Conservation (phyloP, 805 yeast species). For the Myxozyma neglecta region DNA sequence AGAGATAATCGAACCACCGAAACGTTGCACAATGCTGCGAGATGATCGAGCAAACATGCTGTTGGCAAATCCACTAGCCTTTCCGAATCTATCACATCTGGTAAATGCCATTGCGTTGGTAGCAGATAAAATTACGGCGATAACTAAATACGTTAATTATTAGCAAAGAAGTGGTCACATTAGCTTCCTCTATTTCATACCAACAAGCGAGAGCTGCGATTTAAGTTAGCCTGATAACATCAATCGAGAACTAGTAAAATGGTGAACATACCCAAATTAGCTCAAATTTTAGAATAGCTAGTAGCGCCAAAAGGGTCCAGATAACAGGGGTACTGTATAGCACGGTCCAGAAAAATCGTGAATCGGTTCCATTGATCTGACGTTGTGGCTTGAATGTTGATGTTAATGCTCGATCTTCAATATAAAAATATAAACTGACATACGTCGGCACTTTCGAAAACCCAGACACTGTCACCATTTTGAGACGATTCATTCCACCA, state of each 20-base stretch:
- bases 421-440: slow-evolving; percentile 15
- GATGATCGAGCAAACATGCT: slow-evolving; percentile 54
- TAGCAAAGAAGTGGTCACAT: neutral
- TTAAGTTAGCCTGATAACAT: neutral
- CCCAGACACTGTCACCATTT: slow-evolving; percentile 74
- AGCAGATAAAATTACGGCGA: slow-evolving; percentile 69
- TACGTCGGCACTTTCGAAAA: slow-evolving; percentile 77
- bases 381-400: slow-evolving; percentile 43
- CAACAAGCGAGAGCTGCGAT: slow-evolving; percentile 36
- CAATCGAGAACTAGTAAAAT: neutral
- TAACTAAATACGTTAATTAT: slow-evolving; percentile 54
- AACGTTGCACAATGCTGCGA: slow-evolving; percentile 48
- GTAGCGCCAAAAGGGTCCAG: slow-evolving; percentile 72
- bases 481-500: slow-evolving; percentile 93
- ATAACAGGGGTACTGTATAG: slow-evolving; percentile 70
- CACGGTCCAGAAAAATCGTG: slow-evolving; percentile 82
- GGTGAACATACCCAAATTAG: slow-evolving; percentile 49
- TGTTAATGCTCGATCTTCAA: neutral
- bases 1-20: slow-evolving; percentile 40
- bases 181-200: slow-evolving; percentile 2
- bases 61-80: slow-evolving; percentile 68
- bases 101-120: slow-evolving; percentile 90
- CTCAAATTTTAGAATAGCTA: slow-evolving; percentile 78
- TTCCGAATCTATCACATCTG: slow-evolving; percentile 87
- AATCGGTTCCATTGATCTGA: slow-evolving; percentile 84